Base-by-base conservation (phyloP, 495 filamentous ascomycete genomes). In the Trichocladium antarcticum region DNA sequence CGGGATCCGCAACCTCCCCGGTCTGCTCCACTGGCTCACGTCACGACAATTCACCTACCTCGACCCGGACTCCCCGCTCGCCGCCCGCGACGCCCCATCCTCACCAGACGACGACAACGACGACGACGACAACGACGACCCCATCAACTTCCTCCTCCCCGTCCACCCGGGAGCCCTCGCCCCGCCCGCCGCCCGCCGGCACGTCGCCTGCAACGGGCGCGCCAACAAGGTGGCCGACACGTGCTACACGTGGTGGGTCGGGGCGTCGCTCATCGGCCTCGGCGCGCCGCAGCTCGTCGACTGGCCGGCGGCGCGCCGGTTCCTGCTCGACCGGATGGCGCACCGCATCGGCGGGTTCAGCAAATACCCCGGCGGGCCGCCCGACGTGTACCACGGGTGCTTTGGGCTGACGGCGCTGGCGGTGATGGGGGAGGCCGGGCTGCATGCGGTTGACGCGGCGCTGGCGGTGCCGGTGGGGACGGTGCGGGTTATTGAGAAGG, bases 201-300 rank as follows among this genome's bases (percentile, higher is more conserved):
- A 61, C 73, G 63, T 72, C 6, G 90, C 87, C 19, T 86, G 93
- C 61, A 94, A 90, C 57, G 92, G 92, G 37, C 79, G 92, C 29
- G 77, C 74, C 51, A 95, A 95, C 68, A 98, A 98, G 60, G 63
- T 78, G 11, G 81, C 82, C 16, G 92, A 98, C 67, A 97, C 90
- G 1, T 98, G 92, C 65, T 97, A 98, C 65, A 80, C 77, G 6
- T 98, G 88, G 71, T 98, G 92, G 92, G 84, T 84, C 2, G 73
- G 73, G 22, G 89, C 77, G 10, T 78, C 86, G 6, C 64, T 97
- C 6, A 68, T 70, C 41, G 81, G 87, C 54, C 73, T 97, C 14
- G 49, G 42, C n/a, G 5, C 39, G 15, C 2, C 6, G 5, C 11
- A 54, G 72, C 9, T 64, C 95, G 19, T 90, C 32, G 74, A 85